phyloP scores from a whole-genome alignment of 345 rosid genomes.

The Fremontodendron californicum region DNA sequence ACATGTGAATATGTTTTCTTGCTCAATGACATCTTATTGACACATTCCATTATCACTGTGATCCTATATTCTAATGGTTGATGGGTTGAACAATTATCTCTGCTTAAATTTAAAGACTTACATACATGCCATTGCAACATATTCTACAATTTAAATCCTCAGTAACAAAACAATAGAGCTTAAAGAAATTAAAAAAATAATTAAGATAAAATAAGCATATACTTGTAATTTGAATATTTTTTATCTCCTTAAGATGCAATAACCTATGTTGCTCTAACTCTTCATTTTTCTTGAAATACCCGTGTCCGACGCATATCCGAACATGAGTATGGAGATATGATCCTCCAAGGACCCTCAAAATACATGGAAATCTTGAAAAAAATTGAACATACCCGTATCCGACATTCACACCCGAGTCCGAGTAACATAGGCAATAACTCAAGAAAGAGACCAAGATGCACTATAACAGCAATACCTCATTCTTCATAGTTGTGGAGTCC shows the following conservation, averaged over 20 bases:
- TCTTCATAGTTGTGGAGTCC: slow-evolving; percentile 67
- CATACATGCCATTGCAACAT: background rate
- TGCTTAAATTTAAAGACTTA: background rate
- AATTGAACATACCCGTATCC: no score
- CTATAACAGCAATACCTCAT: slow-evolving; percentile 50
- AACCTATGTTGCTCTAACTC: no score
- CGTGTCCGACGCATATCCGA: no score
- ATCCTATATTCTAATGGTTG: background rate
- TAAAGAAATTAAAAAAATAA: background rate
- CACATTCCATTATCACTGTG: background rate
- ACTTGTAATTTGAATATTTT: background rate
- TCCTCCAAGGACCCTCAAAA: no score
- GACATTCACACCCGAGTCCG: no score
- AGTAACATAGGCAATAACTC: no score
- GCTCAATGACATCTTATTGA: background rate
- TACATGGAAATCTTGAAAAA: no score
- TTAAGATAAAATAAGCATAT: background rate
- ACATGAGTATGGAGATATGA: no score
- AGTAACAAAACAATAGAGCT: background rate
- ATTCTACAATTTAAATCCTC: background rate
- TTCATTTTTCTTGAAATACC: no score
- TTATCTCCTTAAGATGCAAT: background rate
- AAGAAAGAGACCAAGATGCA: slow-evolving; percentile 1
- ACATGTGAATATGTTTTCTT: background rate
- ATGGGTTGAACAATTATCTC: background rate